phyloP scores from a whole-genome alignment of 2,329 filamentous ascomycete species.

The Thelonectria blattea region DNA sequence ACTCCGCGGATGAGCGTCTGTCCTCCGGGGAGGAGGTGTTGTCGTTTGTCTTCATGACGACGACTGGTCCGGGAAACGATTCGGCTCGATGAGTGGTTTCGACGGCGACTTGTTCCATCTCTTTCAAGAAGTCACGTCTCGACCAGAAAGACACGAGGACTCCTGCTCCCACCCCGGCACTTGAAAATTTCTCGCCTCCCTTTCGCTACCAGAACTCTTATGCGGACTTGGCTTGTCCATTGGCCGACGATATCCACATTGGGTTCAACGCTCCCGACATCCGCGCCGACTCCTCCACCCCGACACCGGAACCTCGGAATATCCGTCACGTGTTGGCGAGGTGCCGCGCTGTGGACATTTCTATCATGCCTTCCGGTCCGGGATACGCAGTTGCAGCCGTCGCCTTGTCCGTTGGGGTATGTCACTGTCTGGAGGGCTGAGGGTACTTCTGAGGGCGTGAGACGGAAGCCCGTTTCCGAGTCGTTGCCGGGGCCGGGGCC shows the following conservation, averaged over 20 bases:
- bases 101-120: too few relatives aligned
- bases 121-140: too few relatives aligned
- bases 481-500: background rate
- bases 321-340: background rate
- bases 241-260: conserved; percentile 3
- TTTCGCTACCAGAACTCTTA: background rate
- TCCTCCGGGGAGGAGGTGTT: background rate
- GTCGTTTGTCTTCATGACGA: conserved; percentile 14
- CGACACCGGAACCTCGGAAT: conserved; percentile 20
- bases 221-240: conserved; percentile 1
- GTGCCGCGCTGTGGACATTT: background rate
- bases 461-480: conserved; percentile 31
- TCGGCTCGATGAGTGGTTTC: too few relatives aligned
- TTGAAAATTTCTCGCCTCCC: background rate
- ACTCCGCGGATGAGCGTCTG: conserved; percentile 15
- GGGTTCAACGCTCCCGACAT: conserved; percentile 8
- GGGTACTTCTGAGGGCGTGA: background rate
- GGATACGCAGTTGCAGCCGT: too few relatives aligned
- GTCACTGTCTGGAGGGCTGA: background rate
- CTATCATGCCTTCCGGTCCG: too few relatives aligned
- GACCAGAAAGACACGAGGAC: too few relatives aligned
- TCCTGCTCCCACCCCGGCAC: too few relatives aligned
- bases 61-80: background rate
- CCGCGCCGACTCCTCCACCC: conserved; percentile 9
- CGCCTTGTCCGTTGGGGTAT: too few relatives aligned